Evolutionary conservation across 2,329 filamentous ascomycete genomes (phyloP).

Genomic region (Botrytis pseudocinerea): DNA sequence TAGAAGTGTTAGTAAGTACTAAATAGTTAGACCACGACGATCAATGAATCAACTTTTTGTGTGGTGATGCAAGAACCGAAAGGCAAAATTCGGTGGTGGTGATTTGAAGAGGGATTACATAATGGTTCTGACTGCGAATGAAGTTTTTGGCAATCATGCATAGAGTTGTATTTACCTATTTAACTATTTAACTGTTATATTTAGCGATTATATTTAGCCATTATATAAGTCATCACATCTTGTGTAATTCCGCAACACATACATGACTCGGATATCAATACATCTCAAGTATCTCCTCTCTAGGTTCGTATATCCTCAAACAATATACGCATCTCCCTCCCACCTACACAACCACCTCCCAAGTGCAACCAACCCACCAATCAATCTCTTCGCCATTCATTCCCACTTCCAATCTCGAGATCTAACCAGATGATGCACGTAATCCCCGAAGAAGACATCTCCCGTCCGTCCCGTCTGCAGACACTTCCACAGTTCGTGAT

Average conservation of each 20-base stretch:
- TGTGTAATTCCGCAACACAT: too few relatives aligned
- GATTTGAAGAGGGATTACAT: neutral
- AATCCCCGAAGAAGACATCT: neutral
- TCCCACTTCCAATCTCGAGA: neutral
- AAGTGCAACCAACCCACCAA: too few relatives aligned
- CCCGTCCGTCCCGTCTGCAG: neutral
- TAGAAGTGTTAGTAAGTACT: neutral
- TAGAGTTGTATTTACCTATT: neutral
- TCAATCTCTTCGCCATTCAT: neutral
- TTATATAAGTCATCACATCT: too few relatives aligned
- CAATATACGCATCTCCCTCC: neutral
- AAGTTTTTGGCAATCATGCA: neutral
- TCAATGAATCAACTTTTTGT: neutral
- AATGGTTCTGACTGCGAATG: neutral
- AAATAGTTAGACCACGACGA: neutral
- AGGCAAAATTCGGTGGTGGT: neutral
- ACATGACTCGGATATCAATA: neutral
- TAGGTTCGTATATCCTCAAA: neutral
- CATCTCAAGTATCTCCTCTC: neutral
- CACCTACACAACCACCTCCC: neutral
- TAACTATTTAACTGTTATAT: too few relatives aligned
- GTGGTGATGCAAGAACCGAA: neutral
- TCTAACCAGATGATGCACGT: slow-evolving; percentile 10
- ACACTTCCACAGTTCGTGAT: neutral
- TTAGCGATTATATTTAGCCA: too few relatives aligned